Conservation (phyloP, 1,284 basidiomycete species). For the Pseudozyma hubeiensis region DNA sequence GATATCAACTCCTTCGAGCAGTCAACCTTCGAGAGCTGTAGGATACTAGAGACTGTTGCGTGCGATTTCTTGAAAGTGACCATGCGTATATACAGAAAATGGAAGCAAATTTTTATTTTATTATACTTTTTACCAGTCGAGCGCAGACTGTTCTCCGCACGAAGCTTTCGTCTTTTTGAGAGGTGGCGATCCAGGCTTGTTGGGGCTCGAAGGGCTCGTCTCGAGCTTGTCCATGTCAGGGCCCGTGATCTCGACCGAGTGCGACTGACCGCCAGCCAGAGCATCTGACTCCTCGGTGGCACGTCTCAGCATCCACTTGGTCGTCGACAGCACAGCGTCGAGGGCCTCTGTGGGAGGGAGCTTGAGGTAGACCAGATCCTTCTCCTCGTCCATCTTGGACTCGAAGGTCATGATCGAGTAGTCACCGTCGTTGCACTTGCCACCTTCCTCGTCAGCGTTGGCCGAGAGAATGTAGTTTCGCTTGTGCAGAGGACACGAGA, state of each 20-base stretch:
- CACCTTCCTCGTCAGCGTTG: constrained; percentile 71
- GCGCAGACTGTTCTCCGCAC: constrained; percentile 33
- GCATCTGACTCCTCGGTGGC: constrained; percentile 60
- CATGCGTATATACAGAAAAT: constrained; percentile 18
- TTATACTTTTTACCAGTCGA: constrained; percentile 44
- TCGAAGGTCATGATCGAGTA: constrained; percentile 78
- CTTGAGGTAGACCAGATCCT: constrained; percentile 72
- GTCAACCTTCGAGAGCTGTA: background rate
- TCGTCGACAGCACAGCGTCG: constrained; percentile 77
- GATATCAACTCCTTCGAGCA: background rate
- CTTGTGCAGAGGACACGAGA: constrained; percentile 77
- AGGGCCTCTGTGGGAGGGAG: constrained; percentile 75
- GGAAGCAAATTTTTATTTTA: background rate
- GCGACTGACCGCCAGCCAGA: constrained; percentile 43
- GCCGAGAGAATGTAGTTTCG: constrained; percentile 75
- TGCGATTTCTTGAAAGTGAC: background rate
- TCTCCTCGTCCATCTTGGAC: constrained; percentile 72
- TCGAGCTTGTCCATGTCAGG: constrained; percentile 39
- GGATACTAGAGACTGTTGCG: too few relatives aligned
- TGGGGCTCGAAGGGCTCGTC: constrained; percentile 1
- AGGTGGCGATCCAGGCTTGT: constrained; percentile 3
- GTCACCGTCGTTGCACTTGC: constrained; percentile 76
- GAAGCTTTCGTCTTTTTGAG: constrained; percentile 34
- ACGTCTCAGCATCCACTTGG: constrained; percentile 74
- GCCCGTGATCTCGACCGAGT: constrained; percentile 51